Base-by-base conservation (phyloP, 805 yeast genomes). In the Novakomyces olei region DNA sequence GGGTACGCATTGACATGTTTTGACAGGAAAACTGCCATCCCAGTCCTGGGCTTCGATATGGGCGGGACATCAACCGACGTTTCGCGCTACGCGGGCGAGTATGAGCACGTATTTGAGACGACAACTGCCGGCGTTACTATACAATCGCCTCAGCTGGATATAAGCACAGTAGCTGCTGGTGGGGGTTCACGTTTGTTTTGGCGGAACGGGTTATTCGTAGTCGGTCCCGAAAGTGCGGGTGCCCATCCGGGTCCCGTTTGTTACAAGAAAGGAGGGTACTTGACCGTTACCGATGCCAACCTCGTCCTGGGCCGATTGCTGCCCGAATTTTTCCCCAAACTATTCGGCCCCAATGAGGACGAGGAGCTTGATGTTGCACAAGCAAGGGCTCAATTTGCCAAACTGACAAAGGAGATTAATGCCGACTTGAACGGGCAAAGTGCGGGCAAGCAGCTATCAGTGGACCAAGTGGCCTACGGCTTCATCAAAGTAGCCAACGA, bases 21-120 rank as follows among this genome's bases (percentile, higher is more conserved):
- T 47, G 61, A 68, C 38, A 51, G 55, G 1, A 44, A 53, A n/a
- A 63, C 64, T 35, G 52, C 54, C 8, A 61, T 63, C 16, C 81
- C 92, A 0, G 58, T 75, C 30, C 65, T 78, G 36, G 91, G 88
- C 0, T 75, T 78, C 42, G 92, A 78, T 50, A 76, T 78, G 83
- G 92, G 92, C 32, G 92, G 92, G 31, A 78, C 92, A 1, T 73
- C 85, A 1, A 78, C 92, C 1, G 92, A 79, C 53, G 83, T 76
- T 3, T 69, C 80, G 4, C 59, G 92, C 39, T 78, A 57, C 45
- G 71, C 70, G 29, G 85, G 85, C 2, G 60, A 64, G 29, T 62
- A 69, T 20, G 83, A 75, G 37, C 85, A 75, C 47, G 76, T 76
- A 10, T 76, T 78, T 47, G 92, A 79, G 49, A 74, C 83, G 3